Percentiles rank a stretch among this genome's conserved stretches.
These are phyloP conservation scores for Malassezia arunalokei DNA, from an alignment of 1,284 basidiomycete species.

Conservation along the genomic window DNA sequence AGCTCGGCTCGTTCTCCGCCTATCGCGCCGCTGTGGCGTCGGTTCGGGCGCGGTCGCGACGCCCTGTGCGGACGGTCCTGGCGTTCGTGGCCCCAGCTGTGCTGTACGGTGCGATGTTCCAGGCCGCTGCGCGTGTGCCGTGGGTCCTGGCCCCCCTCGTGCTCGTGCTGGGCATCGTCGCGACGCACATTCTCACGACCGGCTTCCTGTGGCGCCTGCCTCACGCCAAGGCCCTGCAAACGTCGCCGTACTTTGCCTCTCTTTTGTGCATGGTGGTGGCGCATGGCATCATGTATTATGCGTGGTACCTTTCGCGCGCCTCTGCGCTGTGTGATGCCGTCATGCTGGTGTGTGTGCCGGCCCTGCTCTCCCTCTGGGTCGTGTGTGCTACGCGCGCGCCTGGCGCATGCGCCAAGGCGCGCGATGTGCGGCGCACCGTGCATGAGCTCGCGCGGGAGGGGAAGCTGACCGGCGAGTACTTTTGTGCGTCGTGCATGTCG, in stretches of 20 bases:
- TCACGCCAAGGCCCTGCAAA: constrained; percentile 28
- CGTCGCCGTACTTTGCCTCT: constrained; percentile 70
- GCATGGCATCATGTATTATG: not conserved
- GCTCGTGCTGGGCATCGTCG: constrained; percentile 71
- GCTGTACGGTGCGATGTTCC: constrained; percentile 70
- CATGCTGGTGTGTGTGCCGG: not conserved
- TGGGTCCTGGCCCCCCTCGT: constrained; percentile 74
- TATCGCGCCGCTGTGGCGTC: constrained; percentile 79
- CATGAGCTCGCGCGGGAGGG: constrained; percentile 63
- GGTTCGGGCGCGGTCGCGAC: constrained; percentile 48
- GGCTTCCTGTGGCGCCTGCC: constrained; percentile 19
- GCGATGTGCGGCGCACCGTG: constrained; percentile 24
- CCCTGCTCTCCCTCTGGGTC: not conserved
- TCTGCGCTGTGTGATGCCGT: not conserved
- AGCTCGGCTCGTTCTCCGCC: constrained; percentile 66
- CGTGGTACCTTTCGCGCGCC: not conserved
- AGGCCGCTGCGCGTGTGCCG: constrained; percentile 65
- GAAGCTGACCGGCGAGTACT: constrained; percentile 80
- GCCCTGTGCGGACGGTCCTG: constrained; percentile 49
- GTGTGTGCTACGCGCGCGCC: constrained; percentile 48
- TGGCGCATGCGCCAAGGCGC: constrained; percentile 69
- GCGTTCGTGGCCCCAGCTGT: constrained; percentile 62
- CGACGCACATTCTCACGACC: constrained; percentile 67
- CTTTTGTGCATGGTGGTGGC: constrained; percentile 49
- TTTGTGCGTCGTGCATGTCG: constrained; percentile 88